Base-by-base conservation (phyloP, 2,329 filamentous ascomycete genomes). In the Chaetomium globosum region DNA sequence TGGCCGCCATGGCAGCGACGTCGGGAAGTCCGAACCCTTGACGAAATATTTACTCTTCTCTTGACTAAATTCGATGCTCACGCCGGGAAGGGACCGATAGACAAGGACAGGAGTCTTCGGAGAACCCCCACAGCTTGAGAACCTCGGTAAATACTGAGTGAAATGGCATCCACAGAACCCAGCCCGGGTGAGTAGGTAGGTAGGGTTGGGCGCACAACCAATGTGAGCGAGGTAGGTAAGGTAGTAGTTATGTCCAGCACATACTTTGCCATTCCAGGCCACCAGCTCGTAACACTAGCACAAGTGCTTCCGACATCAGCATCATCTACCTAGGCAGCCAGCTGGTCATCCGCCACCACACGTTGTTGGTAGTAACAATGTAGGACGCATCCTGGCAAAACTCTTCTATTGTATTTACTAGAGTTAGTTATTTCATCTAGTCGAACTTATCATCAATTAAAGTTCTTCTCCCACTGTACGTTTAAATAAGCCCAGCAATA, bases 81-180 rank as follows among this genome's bases (percentile, higher is more conserved):
- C 23, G 43, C 39, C 39, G 59, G 19, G 52, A 12, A 56, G 48
- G 52, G 52, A 56, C 52, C 59, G 59, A 55, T 55, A 56, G n/a
- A 36, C 36, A 33, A 13, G 13, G 46, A 23, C 8, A 13, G 9
- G 13, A 51, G 21, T 12, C 23, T 5, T 21, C 21, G 19, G 4
- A 12, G 21, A 23, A 39, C 36, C 58, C 58, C 48, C 33, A 48
- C 48, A 39, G 31, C 58, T 16, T 6, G n/a, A 19, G 43, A 33
- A 59, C 30, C 46, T n/a, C 21, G 16, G 31, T 46, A 58, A 21
- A 3, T 31, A 13, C 31, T 12, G 30, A 23, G 9, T n/a, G n/a
- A 12, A 33, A 12, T 61, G 21, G 49, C 39, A 43, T 16, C 57
- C 56, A 60, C 64, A 66, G 26, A 26, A 26, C 26, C 26, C 4